A percentile compares a stretch with the other conserved stretches of the same genome.
phyloP scores from a whole-genome alignment of 208 protist genomes.

The Trypanosoma boissoni region DNA sequence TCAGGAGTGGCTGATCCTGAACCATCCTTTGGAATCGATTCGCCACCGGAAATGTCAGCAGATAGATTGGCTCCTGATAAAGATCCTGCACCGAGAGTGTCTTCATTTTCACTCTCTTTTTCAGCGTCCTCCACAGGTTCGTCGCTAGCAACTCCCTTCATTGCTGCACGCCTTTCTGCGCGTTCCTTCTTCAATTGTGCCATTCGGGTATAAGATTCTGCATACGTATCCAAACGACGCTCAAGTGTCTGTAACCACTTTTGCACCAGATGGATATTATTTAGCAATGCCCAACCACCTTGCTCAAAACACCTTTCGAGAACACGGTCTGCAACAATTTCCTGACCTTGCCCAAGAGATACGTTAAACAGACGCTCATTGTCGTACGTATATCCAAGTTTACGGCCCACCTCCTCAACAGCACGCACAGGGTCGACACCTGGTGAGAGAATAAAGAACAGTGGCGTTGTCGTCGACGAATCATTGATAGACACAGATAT shows the following conservation, averaged over 20 bases:
- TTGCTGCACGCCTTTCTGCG: conserved; percentile 67
- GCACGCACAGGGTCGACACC: conserved; percentile 97
- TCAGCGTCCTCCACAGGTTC: conserved; percentile 2
- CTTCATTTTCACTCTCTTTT: conserved; percentile 16
- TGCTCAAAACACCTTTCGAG: conserved; percentile 92
- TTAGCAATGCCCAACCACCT: conserved; percentile 96
- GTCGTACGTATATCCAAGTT: conserved; percentile 94
- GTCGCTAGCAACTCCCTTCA: conserved; percentile 11
- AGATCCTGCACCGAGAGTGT: conserved; percentile 2
- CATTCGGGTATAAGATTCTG: conserved; percentile 90
- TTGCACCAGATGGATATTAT: conserved; percentile 98
- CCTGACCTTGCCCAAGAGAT: conserved; percentile 98
- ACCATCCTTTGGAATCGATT: too few relatives aligned
- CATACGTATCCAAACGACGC: conserved; percentile 94
- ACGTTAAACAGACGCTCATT: conserved; percentile 95
- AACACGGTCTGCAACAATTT: conserved; percentile 94
- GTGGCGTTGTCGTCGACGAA: conserved; percentile 91
- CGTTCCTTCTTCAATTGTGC: conserved; percentile 86
- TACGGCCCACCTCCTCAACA: conserved; percentile 93
- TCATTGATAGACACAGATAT: conserved; percentile 95
- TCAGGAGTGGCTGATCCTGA: too few relatives aligned
- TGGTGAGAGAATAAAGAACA: conserved; percentile 99
- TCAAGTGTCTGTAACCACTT: conserved; percentile 96
- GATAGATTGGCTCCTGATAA: conserved; percentile 17
- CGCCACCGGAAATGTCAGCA: conserved; percentile 28